These are phyloP conservation scores for Candida buenavistaensis DNA, from an alignment of 1,139 yeast species.

Conservation along the genomic window DNA sequence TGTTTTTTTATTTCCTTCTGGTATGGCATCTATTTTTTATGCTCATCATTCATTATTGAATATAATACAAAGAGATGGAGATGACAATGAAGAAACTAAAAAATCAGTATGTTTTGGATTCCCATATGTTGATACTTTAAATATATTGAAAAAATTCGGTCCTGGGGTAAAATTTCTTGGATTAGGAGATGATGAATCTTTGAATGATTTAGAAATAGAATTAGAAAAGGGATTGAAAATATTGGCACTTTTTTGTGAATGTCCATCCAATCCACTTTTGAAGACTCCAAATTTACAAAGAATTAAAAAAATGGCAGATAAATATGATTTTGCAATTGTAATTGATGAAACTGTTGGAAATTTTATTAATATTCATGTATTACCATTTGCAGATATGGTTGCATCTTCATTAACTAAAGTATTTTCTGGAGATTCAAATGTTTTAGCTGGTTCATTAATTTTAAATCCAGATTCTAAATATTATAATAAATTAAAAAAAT, in stretches of 20 bases:
- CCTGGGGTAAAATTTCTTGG: constrained; percentile 85
- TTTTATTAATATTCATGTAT: constrained; percentile 76
- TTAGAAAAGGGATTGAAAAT: constrained; percentile 64
- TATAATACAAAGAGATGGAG: too few species aligned
- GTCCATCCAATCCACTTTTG: constrained; percentile 89
- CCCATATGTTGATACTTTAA: constrained; percentile 91
- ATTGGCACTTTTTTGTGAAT: constrained; percentile 79
- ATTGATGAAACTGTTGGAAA: constrained; percentile 96
- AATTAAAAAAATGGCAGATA: constrained; percentile 64
- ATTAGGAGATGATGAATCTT: constrained; percentile 72
- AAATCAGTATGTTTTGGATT: constrained; percentile 92
- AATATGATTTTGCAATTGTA: constrained; percentile 72
- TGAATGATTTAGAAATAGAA: constrained; percentile 61
- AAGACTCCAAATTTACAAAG: constrained; percentile 75
- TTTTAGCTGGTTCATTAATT: constrained; percentile 89
- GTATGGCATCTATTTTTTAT: constrained; percentile 88
- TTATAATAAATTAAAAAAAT: constrained; percentile 53
- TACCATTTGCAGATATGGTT: constrained; percentile 81
- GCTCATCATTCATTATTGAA: constrained; percentile 71
- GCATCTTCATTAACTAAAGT: constrained; percentile 89
- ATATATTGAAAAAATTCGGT: constrained; percentile 84
- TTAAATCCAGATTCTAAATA: constrained; percentile 65
- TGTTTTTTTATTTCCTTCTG: constrained; percentile 82
- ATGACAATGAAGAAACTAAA: constrained; percentile 17
- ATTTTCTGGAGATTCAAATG: constrained; percentile 92